Conservation (phyloP, 2,329 filamentous ascomycete genomes). For the Coniosporium tulheliwenetii region DNA sequence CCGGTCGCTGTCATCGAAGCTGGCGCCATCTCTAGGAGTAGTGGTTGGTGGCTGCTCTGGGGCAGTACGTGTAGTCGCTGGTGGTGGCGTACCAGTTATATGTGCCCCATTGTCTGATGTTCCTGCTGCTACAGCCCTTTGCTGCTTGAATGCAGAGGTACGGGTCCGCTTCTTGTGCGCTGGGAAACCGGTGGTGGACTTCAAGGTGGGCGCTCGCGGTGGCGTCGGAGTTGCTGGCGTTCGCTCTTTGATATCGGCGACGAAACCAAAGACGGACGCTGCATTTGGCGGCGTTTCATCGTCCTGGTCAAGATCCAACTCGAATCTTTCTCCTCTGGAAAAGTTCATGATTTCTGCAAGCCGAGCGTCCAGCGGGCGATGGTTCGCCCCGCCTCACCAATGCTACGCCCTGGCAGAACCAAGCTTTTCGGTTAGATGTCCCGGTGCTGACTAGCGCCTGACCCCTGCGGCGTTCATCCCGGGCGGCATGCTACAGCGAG, state of each 20-base stretch:
- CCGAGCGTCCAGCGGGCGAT: too few species aligned
- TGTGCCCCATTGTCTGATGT: too few species aligned
- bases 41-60: background rate
- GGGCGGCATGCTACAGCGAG: too few species aligned
- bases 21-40: conserved; percentile 2
- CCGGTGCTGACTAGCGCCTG: too few species aligned
- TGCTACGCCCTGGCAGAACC: too few species aligned
- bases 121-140: conserved; percentile 19
- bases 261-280: conserved; percentile 26
- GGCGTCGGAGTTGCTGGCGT: conserved; percentile 42
- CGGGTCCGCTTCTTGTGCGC: conserved; percentile 63
- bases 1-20: conserved; percentile 42
- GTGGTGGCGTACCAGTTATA: background rate
- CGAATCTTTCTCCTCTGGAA: conserved; percentile 41
- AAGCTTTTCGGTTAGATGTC: too few species aligned
- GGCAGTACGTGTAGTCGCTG: background rate
- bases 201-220: conserved; percentile 45
- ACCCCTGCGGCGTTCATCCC: too few species aligned
- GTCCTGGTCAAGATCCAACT: conserved; percentile 40
- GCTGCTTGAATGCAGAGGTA: conserved; percentile 67
- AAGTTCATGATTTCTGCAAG: background rate
- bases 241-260: conserved; percentile 71
- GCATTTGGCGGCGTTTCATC: conserved; percentile 15
- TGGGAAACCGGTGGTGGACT: conserved; percentile 61
- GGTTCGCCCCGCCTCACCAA: too few species aligned